phyloP scores from a whole-genome alignment of 208 protist species.

The Herpetomonas samuelpessoai region DNA sequence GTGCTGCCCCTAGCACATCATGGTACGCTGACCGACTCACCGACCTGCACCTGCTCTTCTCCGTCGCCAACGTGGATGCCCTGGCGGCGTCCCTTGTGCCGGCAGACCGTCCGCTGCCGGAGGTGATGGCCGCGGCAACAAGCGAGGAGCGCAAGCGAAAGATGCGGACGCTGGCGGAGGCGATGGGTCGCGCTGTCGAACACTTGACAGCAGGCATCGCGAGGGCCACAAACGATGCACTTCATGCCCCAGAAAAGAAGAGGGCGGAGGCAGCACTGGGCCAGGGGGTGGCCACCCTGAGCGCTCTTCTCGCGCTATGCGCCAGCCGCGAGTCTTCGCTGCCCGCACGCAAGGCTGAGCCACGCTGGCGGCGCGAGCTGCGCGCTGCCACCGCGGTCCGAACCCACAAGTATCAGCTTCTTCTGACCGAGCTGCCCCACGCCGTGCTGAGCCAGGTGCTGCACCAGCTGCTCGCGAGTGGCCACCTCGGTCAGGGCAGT shows the following conservation, averaged over 20 bases:
- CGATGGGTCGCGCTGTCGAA: constrained; percentile 30
- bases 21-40: constrained; percentile 22
- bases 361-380: constrained; percentile 51
- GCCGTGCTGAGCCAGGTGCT: constrained; percentile 33
- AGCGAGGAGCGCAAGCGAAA: constrained; percentile 23
- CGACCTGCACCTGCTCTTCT: constrained; percentile 31
- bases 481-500: constrained; percentile 37
- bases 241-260: neutral
- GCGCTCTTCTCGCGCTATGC: constrained; percentile 28
- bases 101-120: constrained; percentile 18
- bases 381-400: constrained; percentile 46
- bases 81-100: constrained; percentile 63
- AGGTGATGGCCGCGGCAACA: constrained; percentile 42
- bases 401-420: constrained; percentile 75
- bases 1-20: constrained; percentile 7
- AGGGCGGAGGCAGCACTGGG: constrained; percentile 17
- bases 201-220: constrained; percentile 25
- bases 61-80: constrained; percentile 39
- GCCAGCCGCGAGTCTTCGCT: constrained; percentile 23
- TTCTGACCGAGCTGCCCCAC: constrained; percentile 67
- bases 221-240: no score
- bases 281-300: constrained; percentile 16
- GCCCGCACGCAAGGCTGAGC: constrained; percentile 28
- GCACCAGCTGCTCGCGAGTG: constrained; percentile 36
- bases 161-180: constrained; percentile 19